A percentile compares a stretch with the other conserved stretches of the same genome.
phyloP scores from a whole-genome alignment of 495 filamentous ascomycete species.

The Tuber borchii region DNA sequence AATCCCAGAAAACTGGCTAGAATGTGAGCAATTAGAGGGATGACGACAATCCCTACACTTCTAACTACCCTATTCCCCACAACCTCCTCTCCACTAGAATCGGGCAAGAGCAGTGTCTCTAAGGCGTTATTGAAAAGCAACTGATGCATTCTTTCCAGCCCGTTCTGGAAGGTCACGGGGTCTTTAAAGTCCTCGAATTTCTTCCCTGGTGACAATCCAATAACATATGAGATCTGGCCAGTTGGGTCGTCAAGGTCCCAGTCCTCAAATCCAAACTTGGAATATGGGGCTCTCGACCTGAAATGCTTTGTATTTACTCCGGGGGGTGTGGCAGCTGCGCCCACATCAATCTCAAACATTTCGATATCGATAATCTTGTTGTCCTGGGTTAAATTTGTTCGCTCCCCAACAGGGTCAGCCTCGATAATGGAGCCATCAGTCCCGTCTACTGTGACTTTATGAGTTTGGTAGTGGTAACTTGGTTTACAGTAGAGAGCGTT shows the following conservation, averaged over 20 bases:
- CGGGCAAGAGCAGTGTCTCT: background rate
- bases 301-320: no score
- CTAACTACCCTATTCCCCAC: constrained; percentile 8
- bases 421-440: background rate
- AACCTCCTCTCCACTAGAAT: background rate
- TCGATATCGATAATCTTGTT: constrained; percentile 43
- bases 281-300: background rate
- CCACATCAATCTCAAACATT: constrained; percentile 43
- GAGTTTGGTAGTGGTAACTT: constrained; percentile 37
- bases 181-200: constrained; percentile 9
- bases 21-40: no score
- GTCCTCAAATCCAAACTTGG: constrained; percentile 12
- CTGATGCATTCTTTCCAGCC: constrained; percentile 42
- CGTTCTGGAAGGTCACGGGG: constrained; percentile 28
- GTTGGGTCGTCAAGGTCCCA: constrained; percentile 23
- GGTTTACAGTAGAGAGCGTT: constrained; percentile 45
- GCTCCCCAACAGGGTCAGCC: constrained; percentile 15
- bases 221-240: background rate
- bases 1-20: no score
- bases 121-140: constrained; percentile 43
- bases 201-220: no score
- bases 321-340: background rate
- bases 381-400: constrained; percentile 21
- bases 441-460: no score
- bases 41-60: constrained; percentile 10